Conservation (phyloP, 345 rosid genomes). For the Murraya paniculata region DNA sequence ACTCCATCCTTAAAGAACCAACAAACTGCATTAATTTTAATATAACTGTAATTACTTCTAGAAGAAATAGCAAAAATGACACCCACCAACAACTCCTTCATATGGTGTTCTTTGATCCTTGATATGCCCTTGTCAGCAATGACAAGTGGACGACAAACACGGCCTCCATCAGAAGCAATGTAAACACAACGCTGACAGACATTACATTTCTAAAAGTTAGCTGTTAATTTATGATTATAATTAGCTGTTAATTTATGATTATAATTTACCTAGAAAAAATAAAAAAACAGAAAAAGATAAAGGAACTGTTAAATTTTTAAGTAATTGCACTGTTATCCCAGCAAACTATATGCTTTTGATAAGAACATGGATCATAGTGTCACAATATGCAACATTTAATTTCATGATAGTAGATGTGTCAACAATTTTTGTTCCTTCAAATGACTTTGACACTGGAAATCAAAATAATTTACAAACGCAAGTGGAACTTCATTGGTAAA, state of each 20-base stretch:
- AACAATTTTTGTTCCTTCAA: too few relatives aligned
- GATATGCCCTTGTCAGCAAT: constrained; percentile 91
- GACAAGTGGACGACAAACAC: constrained; percentile 98
- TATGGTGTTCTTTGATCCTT: constrained; percentile 84
- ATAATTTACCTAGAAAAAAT: constrained; percentile 1
- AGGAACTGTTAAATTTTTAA: background rate
- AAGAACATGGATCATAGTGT: too few relatives aligned
- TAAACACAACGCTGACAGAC: constrained; percentile 68
- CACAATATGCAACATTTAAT: too few relatives aligned
- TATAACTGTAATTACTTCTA: constrained; percentile 9
- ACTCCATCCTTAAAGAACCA: constrained; percentile 63
- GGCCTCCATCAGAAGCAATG: constrained; percentile 98
- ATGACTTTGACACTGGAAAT: too few relatives aligned
- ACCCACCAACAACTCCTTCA: constrained; percentile 81
- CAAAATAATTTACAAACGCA: too few relatives aligned
- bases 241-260: constrained; percentile 8
- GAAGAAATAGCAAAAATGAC: constrained; percentile 15
- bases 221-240: background rate
- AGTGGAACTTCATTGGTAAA: too few relatives aligned
- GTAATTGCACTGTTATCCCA: too few relatives aligned
- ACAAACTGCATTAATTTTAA: constrained; percentile 23
- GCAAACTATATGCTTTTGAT: too few relatives aligned
- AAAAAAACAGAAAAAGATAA: background rate
- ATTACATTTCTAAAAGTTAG: constrained; percentile 22
- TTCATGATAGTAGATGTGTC: too few relatives aligned